Conservation (phyloP, 345 rosid species). For the Tarenaya hassleriana region DNA sequence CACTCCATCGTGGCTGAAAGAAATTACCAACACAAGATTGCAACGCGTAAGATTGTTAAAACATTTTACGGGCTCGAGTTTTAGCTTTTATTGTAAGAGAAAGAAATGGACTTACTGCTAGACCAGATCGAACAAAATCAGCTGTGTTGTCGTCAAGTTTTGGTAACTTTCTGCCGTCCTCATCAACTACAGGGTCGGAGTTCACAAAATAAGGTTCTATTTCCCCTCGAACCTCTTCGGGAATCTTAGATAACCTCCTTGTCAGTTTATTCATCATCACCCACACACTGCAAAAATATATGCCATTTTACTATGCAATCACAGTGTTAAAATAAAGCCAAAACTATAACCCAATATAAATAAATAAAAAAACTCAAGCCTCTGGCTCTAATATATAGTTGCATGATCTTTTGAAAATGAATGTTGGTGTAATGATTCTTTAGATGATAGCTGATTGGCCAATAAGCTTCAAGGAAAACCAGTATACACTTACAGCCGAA, state of each 20-base stretch:
- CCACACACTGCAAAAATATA: conserved; percentile 62
- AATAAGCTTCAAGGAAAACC: too few species aligned
- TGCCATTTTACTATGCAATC: conserved; percentile 3
- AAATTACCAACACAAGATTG: neutral
- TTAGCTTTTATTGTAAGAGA: neutral
- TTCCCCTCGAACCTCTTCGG: conserved; percentile 85
- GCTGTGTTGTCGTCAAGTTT: conserved; percentile 79
- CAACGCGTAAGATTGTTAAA: neutral
- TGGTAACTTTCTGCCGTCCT: conserved; percentile 80
- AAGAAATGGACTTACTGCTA: conserved; percentile 53
- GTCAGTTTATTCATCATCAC: conserved; percentile 99
- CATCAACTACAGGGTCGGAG: conserved; percentile 63
- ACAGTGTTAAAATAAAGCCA: conserved; percentile 13
- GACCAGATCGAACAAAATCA: conserved; percentile 62
- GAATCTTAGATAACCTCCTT: conserved; percentile 84
- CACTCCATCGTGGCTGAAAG: conserved; percentile 93
- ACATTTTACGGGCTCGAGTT: neutral
- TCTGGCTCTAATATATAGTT: too few species aligned
- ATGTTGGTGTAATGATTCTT: too few species aligned
- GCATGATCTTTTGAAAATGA: too few species aligned
- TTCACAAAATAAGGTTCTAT: conserved; percentile 70
- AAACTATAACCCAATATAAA: neutral
- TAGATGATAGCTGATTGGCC: too few species aligned
- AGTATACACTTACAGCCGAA: too few species aligned
- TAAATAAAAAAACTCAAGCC: too few species aligned